Evolutionary conservation across 495 filamentous ascomycete genomes (phyloP).

Genomic region (Penicillium lagena): DNA sequence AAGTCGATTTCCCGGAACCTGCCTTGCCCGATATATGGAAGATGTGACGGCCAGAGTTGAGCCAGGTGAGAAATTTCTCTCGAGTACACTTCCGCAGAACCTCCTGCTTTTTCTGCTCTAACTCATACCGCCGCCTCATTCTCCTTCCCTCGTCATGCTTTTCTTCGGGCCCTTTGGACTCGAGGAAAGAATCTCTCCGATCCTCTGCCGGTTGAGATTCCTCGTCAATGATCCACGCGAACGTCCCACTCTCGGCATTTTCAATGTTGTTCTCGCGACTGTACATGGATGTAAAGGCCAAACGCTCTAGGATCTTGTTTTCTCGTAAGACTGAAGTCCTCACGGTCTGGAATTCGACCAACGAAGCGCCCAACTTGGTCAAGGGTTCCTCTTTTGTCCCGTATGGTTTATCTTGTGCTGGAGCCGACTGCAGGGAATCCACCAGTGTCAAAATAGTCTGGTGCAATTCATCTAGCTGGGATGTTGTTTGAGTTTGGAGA

Average conservation of each 20-base stretch:
- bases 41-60: conserved; percentile 15
- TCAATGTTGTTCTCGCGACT: conserved; percentile 5
- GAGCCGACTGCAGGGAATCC: too few relatives aligned
- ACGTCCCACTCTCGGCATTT: conserved; percentile 16
- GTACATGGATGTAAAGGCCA: background rate
- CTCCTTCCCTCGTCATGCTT: too few relatives aligned
- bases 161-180: too few relatives aligned
- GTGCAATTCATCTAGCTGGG: too few relatives aligned
- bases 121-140: too few relatives aligned
- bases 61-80: conserved; percentile 20
- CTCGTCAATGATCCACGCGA: conserved; percentile 20
- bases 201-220: background rate
- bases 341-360: background rate
- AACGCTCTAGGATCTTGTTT: background rate
- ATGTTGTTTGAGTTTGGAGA: too few relatives aligned
- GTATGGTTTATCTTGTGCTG: too few relatives aligned
- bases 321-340: background rate
- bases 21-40: conserved; percentile 35
- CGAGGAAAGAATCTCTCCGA: background rate
- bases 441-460: too few relatives aligned
- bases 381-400: too few relatives aligned
- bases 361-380: background rate
- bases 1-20: conserved; percentile 40
- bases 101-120: too few relatives aligned
- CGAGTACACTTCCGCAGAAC: background rate